Conservation (phyloP, 345 rosid genomes). For the Diplotaxis tenuifolia region DNA sequence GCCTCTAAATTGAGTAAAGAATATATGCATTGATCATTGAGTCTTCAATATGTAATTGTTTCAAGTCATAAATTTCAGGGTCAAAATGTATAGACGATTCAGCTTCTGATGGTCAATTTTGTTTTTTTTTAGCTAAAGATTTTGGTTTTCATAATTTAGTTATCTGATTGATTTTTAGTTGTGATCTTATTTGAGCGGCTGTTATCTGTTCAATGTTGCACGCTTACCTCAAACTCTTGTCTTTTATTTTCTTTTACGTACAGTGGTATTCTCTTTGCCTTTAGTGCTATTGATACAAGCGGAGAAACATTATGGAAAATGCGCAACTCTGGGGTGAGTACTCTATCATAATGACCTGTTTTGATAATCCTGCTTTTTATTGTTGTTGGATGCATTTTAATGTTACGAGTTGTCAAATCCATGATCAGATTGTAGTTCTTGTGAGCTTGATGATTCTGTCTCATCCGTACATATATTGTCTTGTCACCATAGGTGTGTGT, state of each 20-base stretch:
- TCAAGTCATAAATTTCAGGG: too few species aligned
- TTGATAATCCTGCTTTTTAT: background rate
- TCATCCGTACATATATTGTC: background rate
- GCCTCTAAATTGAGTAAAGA: background rate
- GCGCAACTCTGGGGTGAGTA: conserved; percentile 37
- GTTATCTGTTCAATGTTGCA: conserved; percentile 4
- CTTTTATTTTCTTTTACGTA: background rate
- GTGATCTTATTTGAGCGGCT: background rate
- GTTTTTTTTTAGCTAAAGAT: too few species aligned
- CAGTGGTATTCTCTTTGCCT: conserved; percentile 29
- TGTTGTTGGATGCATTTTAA: background rate
- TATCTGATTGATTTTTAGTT: background rate
- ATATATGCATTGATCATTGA: too few species aligned
- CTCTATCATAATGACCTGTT: background rate
- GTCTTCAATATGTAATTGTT: background rate
- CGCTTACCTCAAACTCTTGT: background rate
- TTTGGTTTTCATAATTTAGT: background rate
- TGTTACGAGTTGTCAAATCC: background rate
- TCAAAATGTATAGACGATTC: too few species aligned
- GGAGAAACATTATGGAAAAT: conserved; percentile 40
- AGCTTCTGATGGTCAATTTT: too few species aligned
- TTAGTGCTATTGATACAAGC: conserved; percentile 29
- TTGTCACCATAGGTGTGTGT: conserved; percentile 6
- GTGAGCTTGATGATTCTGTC: background rate
- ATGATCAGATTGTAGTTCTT: background rate